Evolutionary conservation across 495 filamentous ascomycete genomes (phyloP).

Genomic region (Halenospora varia): DNA sequence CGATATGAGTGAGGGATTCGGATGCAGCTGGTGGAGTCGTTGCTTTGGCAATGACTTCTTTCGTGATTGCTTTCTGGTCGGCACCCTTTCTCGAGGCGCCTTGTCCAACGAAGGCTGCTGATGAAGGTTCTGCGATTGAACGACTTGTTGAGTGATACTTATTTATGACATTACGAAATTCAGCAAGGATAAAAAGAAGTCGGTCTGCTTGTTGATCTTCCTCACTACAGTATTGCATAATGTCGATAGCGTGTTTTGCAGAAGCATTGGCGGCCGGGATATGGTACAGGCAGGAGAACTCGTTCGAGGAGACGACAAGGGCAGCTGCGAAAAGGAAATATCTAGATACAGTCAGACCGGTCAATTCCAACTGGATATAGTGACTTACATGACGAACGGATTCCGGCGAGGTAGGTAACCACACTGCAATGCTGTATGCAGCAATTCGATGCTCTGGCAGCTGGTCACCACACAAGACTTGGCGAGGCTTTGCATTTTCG

Average conservation of each 20-base stretch:
- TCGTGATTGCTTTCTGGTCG: too few species aligned
- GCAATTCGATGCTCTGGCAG: constrained; percentile 59
- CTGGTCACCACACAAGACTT: constrained; percentile 69
- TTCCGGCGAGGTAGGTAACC: constrained; percentile 62
- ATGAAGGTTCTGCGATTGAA: too few species aligned
- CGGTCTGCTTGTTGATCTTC: constrained; percentile 62
- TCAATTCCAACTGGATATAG: neutral
- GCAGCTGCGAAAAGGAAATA: constrained; percentile 73
- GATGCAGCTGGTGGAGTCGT: too few species aligned
- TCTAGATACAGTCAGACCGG: constrained; percentile 23
- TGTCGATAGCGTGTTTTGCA: constrained; percentile 54
- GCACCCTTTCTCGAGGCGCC: too few species aligned
- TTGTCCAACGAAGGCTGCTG: too few species aligned
- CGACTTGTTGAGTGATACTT: constrained; percentile 6
- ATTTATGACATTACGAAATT: constrained; percentile 52
- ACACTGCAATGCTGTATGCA: constrained; percentile 53
- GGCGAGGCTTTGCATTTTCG: constrained; percentile 57
- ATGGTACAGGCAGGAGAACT: constrained; percentile 61
- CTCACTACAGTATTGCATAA: constrained; percentile 57
- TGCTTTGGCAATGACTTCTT: too few species aligned
- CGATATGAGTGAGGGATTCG: too few species aligned
- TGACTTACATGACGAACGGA: constrained; percentile 59
- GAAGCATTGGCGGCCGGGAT: constrained; percentile 50
- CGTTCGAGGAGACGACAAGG: constrained; percentile 63
- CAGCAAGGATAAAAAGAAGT: constrained; percentile 59